Conservation (phyloP, 1,139 yeast genomes). For the Saccharomyces hybrid region DNA sequence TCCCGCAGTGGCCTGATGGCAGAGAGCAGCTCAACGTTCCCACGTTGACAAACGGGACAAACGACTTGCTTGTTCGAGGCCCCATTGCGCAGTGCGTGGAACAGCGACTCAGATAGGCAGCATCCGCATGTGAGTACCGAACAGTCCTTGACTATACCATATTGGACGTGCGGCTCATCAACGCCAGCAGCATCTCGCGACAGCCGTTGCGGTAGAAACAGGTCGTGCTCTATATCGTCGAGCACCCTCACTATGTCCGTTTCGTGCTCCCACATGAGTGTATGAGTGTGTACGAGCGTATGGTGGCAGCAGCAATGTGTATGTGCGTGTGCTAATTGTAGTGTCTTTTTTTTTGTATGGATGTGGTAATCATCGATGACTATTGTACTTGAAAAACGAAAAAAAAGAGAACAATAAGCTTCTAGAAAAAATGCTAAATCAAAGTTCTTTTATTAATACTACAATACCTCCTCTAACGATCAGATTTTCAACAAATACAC, state of each 20-base stretch:
- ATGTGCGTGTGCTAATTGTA: neutral
- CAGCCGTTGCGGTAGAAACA: constrained; percentile 20
- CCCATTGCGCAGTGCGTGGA: constrained; percentile 8
- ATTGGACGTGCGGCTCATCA: constrained; percentile 4
- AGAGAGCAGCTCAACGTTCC: constrained; percentile 28
- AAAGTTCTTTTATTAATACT: neutral
- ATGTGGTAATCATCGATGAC: neutral
- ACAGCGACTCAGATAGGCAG: constrained; percentile 46
- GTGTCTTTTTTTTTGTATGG: neutral
- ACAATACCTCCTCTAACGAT: neutral
- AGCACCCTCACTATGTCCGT: constrained; percentile 10
- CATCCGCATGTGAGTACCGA: constrained; percentile 66
- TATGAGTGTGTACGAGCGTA: neutral
- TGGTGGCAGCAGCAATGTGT: neutral
- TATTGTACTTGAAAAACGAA: neutral
- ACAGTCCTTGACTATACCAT: constrained; percentile 37
- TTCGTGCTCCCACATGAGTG: neutral
- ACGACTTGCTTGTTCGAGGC: constrained; percentile 7
- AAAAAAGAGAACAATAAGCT: neutral
- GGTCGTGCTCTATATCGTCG: constrained; percentile 19
- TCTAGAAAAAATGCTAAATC: neutral
- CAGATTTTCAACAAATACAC: neutral
- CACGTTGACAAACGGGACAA: constrained; percentile 47
- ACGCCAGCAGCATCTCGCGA: constrained; percentile 7
- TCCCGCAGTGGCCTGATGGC: neutral